Evolutionary conservation across 768 basidiomycete species (phyloP).

Genomic region (Leccinum variicolor): DNA sequence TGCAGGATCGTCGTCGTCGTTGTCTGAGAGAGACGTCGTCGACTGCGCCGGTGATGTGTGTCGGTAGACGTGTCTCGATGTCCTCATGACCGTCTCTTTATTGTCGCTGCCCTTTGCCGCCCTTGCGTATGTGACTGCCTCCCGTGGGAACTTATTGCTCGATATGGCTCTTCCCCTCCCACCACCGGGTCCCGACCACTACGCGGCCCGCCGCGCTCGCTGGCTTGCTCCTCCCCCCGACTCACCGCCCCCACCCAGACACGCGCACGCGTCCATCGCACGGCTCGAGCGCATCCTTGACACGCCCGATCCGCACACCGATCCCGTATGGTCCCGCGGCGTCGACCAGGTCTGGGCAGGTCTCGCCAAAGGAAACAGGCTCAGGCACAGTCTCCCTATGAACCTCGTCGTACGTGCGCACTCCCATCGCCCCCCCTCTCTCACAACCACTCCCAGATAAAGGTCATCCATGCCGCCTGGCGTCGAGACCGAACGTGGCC

Average conservation of each 20-base stretch:
- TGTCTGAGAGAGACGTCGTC: constrained; percentile 75
- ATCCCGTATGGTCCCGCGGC: constrained; percentile 54
- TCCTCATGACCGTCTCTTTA: constrained; percentile 17
- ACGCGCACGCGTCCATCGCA: constrained; percentile 38
- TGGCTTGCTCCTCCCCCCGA: constrained; percentile 46
- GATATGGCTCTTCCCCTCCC: constrained; percentile 41
- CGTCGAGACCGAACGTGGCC: constrained; percentile 78
- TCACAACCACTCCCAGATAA: constrained; percentile 46
- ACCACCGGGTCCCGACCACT: constrained; percentile 61
- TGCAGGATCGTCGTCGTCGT: constrained; percentile 62
- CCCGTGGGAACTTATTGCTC: constrained; percentile 19
- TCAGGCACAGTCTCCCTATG: constrained; percentile 64
- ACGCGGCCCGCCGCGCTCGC: constrained; percentile 55
- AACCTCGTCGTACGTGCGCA: constrained; percentile 50
- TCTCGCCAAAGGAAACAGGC: constrained; percentile 52
- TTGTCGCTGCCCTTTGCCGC: background rate
- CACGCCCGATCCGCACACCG: constrained; percentile 44
- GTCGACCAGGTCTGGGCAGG: constrained; percentile 63
- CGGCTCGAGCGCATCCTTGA: constrained; percentile 52
- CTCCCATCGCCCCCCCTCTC: background rate
- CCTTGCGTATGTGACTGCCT: background rate
- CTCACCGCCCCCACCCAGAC: constrained; percentile 19
- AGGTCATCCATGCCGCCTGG: constrained; percentile 73
- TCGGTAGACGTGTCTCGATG: constrained; percentile 35
- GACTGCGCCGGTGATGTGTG: constrained; percentile 59